Conservation (phyloP, 306 rosid genomes). For the Purshia tridentata region DNA sequence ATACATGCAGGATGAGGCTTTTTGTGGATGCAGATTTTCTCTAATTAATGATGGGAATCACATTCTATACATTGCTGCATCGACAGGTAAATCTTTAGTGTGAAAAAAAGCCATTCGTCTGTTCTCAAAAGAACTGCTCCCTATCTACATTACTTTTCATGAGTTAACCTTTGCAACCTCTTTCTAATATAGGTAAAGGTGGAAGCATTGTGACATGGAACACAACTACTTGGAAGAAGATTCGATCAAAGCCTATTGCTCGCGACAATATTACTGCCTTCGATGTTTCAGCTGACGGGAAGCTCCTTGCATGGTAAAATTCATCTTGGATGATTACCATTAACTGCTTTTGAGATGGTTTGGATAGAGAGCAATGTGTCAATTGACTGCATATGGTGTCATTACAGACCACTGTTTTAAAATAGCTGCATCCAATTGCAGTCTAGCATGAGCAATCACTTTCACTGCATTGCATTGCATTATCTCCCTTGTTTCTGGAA, state of each 20-base stretch:
- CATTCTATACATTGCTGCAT: slow-evolving; percentile 49
- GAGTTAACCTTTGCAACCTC: slow-evolving; percentile 25
- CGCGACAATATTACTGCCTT: slow-evolving; percentile 68
- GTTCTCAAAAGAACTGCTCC: slow-evolving; percentile 9
- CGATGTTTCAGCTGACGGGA: slow-evolving; percentile 83
- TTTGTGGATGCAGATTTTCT: slow-evolving; percentile 81
- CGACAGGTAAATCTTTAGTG: slow-evolving; percentile 44
- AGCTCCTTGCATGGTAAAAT: slow-evolving; percentile 79
- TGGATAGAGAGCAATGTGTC: neutral
- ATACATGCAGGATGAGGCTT: slow-evolving; percentile 64
- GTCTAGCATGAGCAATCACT: neutral
- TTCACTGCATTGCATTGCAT: neutral
- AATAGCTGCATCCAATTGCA: neutral
- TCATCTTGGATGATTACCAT: slow-evolving; percentile 1
- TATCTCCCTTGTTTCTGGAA: neutral
- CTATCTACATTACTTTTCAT: slow-evolving; percentile 5
- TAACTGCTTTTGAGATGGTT: neutral
- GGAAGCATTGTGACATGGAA: slow-evolving; percentile 86
- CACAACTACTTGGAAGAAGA: slow-evolving; percentile 72
- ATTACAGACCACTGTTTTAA: neutral
- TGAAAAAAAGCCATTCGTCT: neutral
- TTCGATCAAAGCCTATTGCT: slow-evolving; percentile 52
- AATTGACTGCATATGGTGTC: neutral
- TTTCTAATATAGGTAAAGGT: slow-evolving; percentile 49
- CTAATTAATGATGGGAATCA: slow-evolving; percentile 38